Evolutionary conservation across 2,329 filamentous ascomycete species (phyloP), one percentile per base, ranked within the genome.

Genomic region (Xylaria sp.): DNA sequence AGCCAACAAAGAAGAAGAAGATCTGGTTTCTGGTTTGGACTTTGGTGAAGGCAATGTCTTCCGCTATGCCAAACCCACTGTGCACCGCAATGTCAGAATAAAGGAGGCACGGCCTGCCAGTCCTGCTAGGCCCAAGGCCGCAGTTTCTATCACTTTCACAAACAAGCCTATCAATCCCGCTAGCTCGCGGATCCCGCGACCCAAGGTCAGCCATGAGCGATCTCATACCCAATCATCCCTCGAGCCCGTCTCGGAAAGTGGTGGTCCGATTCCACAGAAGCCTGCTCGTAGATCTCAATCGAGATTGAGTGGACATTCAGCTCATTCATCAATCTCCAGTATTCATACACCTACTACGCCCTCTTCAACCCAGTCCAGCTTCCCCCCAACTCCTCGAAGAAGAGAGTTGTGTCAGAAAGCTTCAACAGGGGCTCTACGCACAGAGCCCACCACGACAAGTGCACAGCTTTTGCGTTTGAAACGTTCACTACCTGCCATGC

Each of bases 161-260:
- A 96, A 92, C 80, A 94, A 94, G 76, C 82, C 87, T n/a, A 76
- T 83, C 28, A 77, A 82, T 30, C 75, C 80, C 5, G 73, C 76
- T 12, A 81, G 77, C 34, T 96, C 94, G 39, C 90, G 94, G 65
- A 91, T 97, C 68, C 94, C 95, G 43, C 89, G 94, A 60, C 91
- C 94, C 41, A 85, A 91, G 63, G 80, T 80, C 41, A 85, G 85
- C 67, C 90, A 92, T 78, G 91, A 93, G 76, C 86, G 91, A 62
- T 84, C 86, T 15, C 86, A 86, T 61, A 87, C 90, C 5, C 87
- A 89, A 72, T 92, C 92, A 12, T 90, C 91, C 20, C 85, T 98
- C n/a, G 95, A 97, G 77, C 94, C 95, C 25, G 94, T 98, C 6
- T 97, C 93, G 45, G 95, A 98, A 81, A 94, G 90, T 72, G 94